Conservation (phyloP, 441 rosid species). For the Eruca vesicaria region DNA sequence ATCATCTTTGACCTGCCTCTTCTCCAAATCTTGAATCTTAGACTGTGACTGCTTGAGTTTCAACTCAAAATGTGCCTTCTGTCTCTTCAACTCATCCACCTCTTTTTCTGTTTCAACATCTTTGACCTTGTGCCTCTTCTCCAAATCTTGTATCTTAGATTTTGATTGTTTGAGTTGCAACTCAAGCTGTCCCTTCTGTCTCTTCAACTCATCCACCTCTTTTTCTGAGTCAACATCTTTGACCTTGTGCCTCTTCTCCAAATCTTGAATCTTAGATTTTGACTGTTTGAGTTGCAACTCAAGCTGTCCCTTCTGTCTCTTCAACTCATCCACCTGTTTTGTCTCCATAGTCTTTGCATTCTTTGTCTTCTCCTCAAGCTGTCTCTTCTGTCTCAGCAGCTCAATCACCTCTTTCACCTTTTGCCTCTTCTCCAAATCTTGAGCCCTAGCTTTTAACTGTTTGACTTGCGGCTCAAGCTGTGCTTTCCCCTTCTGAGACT, state of each 20-base stretch:
- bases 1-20: background rate
- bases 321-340: slow-evolving; percentile 16
- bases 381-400: slow-evolving; percentile 29
- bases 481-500: slow-evolving; percentile 12
- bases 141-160: slow-evolving; percentile 24
- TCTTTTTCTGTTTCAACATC: background rate
- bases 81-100: background rate
- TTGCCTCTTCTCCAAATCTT: background rate
- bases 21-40: slow-evolving; percentile 30
- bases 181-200: slow-evolving; percentile 40
- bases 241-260: slow-evolving; percentile 17
- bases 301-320: slow-evolving; percentile 33
- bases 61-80: background rate
- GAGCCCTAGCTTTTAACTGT: background rate
- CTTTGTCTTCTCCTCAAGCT: slow-evolving; percentile 30
- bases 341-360: background rate
- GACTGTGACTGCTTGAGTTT: slow-evolving; percentile 29
- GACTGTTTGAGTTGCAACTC: slow-evolving; percentile 44
- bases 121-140: background rate
- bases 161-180: slow-evolving; percentile 37
- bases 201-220: slow-evolving; percentile 11
- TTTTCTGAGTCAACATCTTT: background rate
- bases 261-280: slow-evolving; percentile 10
- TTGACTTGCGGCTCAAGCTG: background rate
- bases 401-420: background rate